Percentiles rank a stretch among this genome's conserved stretches.
Conservation (phyloP, 345 rosid genomes). For the Gossypium herbaceum region DNA sequence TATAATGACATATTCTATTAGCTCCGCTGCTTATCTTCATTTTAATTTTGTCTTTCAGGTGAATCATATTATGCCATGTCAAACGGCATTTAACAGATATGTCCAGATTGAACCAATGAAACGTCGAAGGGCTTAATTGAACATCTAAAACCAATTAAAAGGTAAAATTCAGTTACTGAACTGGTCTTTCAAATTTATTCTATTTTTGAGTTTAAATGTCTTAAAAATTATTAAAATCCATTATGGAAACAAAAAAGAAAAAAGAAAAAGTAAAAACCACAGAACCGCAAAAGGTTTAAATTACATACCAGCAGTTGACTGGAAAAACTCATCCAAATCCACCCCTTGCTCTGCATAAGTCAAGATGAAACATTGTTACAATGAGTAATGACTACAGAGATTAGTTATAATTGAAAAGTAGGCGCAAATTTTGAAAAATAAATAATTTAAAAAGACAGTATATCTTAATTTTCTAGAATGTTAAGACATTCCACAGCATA, state of each 20-base stretch:
- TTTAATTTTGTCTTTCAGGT: neutral
- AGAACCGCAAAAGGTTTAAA: neutral
- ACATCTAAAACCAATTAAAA: neutral
- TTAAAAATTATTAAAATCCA: neutral
- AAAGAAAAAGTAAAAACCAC: neutral
- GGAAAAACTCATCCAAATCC: constrained; percentile 88
- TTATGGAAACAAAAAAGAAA: neutral
- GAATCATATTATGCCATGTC: neutral
- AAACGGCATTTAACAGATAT: neutral
- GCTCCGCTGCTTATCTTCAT: neutral
- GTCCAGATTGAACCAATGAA: neutral
- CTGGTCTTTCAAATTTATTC: neutral
- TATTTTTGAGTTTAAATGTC: neutral
- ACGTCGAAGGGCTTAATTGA: neutral
- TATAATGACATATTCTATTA: neutral
- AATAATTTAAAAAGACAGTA: neutral
- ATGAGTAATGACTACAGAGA: neutral
- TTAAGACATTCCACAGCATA: neutral
- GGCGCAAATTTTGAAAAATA: neutral
- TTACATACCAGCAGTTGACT: constrained; percentile 73
- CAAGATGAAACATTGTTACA: constrained; percentile 12
- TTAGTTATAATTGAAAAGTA: neutral
- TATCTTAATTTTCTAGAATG: neutral
- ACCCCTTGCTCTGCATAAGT: constrained; percentile 73
- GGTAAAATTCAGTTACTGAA: neutral